Base-by-base conservation (phyloP, 2,329 filamentous ascomycete species). In the Xylaria sp. region DNA sequence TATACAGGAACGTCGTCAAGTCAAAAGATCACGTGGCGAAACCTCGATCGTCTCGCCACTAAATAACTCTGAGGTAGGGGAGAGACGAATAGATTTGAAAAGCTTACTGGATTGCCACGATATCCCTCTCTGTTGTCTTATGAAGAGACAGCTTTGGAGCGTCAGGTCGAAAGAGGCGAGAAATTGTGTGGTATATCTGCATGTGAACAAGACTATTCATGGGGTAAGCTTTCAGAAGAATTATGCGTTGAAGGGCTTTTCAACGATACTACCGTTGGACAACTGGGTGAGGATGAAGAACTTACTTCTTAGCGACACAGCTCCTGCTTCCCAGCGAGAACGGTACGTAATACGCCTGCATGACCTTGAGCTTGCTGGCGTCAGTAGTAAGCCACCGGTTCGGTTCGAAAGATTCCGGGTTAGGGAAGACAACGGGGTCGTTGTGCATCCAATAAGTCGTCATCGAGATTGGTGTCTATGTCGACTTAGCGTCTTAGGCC, bases 371-470 rank as follows among this genome's bases (percentile, higher is more conserved):
- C 26, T 36, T 11, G 13, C 53, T 33, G 17, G 36, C 17, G 7
- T 36, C 38, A 6, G 54, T 4, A 2, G 62, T 53, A 2, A 65
- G 62, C 54, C 62, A 59, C 42, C 62, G 54, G n/a, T 23, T 17
- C 44, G 46, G 54, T 42, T 65, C 54, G 28, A 65, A 59, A 44
- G n/a, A 59, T 33, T 65, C 62, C 23, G 62, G 62, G 4, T 59
- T 7, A 6, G 44, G 36, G 23, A 64, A 59, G 11, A 53, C 62
- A 36, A n/a, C 17, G 3, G 62, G 54, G 17, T 64, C 44, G 20
- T 58, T 59, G n/a, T 65, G 54, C 62, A 65, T 65, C 62, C 44
- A 65, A 40, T 40, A 26, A 11, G 44, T 53, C n/a, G 62, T 65
- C 62, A 64, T 59, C 9, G 54, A 53, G 9, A 65, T n/a, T 11